Conservation (phyloP, 2,329 filamentous ascomycete genomes). For the Westerdykella ornata region DNA sequence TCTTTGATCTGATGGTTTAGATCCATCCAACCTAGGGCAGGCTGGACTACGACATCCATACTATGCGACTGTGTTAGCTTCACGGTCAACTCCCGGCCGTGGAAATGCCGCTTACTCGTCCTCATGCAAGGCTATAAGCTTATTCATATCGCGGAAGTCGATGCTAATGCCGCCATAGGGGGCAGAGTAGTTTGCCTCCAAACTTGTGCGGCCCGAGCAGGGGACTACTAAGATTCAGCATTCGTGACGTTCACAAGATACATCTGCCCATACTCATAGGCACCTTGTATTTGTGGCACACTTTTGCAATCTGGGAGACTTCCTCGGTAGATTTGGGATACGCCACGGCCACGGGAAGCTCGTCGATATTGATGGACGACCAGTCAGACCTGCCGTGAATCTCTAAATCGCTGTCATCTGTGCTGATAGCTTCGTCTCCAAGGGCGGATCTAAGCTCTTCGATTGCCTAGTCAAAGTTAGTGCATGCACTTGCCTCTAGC, state of each 20-base stretch:
- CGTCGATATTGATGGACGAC: constrained; percentile 60
- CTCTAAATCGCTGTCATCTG: constrained; percentile 58
- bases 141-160: constrained; percentile 83
- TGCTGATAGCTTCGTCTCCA: constrained; percentile 55
- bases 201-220: constrained; percentile 76
- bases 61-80: constrained; percentile 26
- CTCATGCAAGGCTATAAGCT: constrained; percentile 69
- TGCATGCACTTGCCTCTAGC: neutral
- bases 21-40: constrained; percentile 85
- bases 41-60: constrained; percentile 90
- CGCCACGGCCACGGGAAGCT: constrained; percentile 57
- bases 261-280: constrained; percentile 55
- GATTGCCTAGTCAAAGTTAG: constrained; percentile 44
- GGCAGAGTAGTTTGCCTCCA: constrained; percentile 86
- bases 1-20: constrained; percentile 69
- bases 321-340: constrained; percentile 60
- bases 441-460: constrained; percentile 47
- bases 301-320: constrained; percentile 57
- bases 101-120: constrained; percentile 50
- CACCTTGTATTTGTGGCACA: constrained; percentile 72
- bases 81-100: neutral
- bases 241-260: neutral
- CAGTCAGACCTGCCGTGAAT: constrained; percentile 64
- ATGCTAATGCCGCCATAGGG: constrained; percentile 82
- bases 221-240: constrained; percentile 48